Conservation (phyloP, 1,139 yeast species). For the Debaryomyces psychrophilus region DNA sequence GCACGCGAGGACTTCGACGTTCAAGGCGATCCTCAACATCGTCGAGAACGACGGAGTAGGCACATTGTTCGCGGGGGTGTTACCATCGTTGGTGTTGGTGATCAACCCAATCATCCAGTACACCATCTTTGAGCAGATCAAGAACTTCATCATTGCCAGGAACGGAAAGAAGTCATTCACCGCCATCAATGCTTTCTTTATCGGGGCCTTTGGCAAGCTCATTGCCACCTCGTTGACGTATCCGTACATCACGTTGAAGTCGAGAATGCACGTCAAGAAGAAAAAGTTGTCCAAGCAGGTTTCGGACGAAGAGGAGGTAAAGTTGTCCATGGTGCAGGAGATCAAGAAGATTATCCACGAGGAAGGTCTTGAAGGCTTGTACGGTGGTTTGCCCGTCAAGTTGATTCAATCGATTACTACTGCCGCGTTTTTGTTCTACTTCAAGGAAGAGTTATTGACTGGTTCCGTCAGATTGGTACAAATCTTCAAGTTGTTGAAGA, state of each 20-base stretch:
- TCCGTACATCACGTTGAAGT: conserved; percentile 87
- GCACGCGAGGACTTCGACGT: conserved; percentile 37
- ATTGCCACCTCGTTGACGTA: conserved; percentile 85
- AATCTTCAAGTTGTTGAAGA: conserved; percentile 33
- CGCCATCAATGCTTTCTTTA: conserved; percentile 73
- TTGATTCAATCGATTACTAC: conserved; percentile 81
- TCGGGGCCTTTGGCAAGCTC: conserved; percentile 90
- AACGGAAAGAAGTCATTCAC: conserved; percentile 52
- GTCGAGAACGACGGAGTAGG: conserved; percentile 69
- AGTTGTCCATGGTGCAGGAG: conserved; percentile 47
- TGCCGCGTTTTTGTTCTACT: conserved; percentile 88
- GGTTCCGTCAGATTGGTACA: conserved; percentile 53
- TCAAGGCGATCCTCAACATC: conserved; percentile 62
- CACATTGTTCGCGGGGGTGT: conserved; percentile 79
- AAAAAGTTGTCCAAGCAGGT: conserved; percentile 34
- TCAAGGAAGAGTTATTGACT: conserved; percentile 78
- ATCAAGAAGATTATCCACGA: conserved; percentile 29
- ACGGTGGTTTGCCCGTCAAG: conserved; percentile 80
- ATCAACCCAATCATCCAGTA: conserved; percentile 90
- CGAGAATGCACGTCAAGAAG: conserved; percentile 78
- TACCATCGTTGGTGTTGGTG: conserved; percentile 85
- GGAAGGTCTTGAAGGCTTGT: conserved; percentile 56
- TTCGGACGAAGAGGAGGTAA: conserved; percentile 24
- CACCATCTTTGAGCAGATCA: conserved; percentile 86
- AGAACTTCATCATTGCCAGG: conserved; percentile 61